Base-by-base conservation (phyloP, 2,329 filamentous ascomycete species). In the Helicocarpus griseus region DNA sequence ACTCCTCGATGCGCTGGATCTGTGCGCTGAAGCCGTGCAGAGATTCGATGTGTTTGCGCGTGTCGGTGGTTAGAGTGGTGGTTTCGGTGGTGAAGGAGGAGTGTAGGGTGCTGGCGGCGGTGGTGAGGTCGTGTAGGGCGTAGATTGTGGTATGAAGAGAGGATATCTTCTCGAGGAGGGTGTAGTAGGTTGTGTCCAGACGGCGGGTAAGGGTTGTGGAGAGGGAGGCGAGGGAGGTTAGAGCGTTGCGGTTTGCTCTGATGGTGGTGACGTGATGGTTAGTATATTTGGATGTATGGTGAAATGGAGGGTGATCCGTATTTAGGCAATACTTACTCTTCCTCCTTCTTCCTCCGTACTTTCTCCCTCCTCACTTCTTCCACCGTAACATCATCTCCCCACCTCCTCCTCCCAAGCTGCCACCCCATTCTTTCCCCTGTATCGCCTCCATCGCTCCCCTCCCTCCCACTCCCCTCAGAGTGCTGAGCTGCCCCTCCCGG, bases 321-420 rank as follows among this genome's bases (percentile, higher is more conserved):
- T 29, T 14, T 29, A 31, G 83, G 2, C n/a, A n/a, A n/a, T n/a
- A 82, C 84, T 65, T 81, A 90, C 64, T 82, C 81, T 60, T 89
- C 87, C 53, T 83, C 81, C 63, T 84, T 81, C 67, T 87, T 89
- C 85, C 91, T 93, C 48, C 74, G 73, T 62, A 87, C 81, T 49
- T 56, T 66, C 31, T 65, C 59, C 48, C 58, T 59, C 39, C 65
- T 64, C 45, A 73, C 55, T 50, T 72, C 68, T 22, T 61, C 62
- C 60, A 60, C 59, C 4, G 63, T 68, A 24, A 60, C 57, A 33
- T 66, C 60, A 38, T 66, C 66, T n/a, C n/a, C n/a, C n/a, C n/a
- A n/a, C 38, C 59, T 61, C 45, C 57, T 56, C 43, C 40, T 50
- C 19, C 50, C 45, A 47, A 57, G 53, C 17, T 35, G 52, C 17